Evolutionary conservation across 352 stramenopile genomes (phyloP).

Genomic region (Phytophthora pini): DNA sequence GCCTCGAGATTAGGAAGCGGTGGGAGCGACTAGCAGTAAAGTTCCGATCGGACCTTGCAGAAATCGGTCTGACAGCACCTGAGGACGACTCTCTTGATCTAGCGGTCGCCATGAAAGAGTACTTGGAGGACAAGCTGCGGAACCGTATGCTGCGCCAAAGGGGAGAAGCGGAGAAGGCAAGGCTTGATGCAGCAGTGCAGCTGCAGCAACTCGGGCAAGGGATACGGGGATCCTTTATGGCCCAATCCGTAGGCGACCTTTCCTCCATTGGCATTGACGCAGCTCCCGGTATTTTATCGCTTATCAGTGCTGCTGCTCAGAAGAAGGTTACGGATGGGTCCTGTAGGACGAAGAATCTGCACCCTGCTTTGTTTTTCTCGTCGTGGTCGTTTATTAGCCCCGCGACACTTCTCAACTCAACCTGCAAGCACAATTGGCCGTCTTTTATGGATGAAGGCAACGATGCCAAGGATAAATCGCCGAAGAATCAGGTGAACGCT

Average conservation of each 20-base stretch:
- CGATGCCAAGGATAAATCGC: slow-evolving; percentile 35
- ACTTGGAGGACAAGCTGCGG: slow-evolving; percentile 60
- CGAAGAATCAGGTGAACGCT: slow-evolving; percentile 16
- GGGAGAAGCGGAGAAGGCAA: slow-evolving; percentile 32
- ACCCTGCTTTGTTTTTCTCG: slow-evolving; percentile 86
- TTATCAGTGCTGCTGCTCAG: slow-evolving; percentile 11
- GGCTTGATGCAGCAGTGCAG: slow-evolving; percentile 35
- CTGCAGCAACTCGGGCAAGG: slow-evolving; percentile 32
- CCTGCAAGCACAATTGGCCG: slow-evolving; percentile 87
- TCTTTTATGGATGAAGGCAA: slow-evolving; percentile 66
- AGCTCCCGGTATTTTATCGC: slow-evolving; percentile 1
- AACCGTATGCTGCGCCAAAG: slow-evolving; percentile 33
- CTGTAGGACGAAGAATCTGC: slow-evolving; percentile 70
- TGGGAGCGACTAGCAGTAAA: slow-evolving; percentile 55
- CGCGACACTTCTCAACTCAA: slow-evolving; percentile 60
- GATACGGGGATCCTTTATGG: slow-evolving; percentile 1
- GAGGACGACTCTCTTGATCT: slow-evolving; percentile 58
- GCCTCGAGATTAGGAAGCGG: slow-evolving; percentile 71
- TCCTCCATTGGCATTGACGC: slow-evolving; percentile 4
- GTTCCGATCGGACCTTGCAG: slow-evolving; percentile 39
- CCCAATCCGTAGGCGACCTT: slow-evolving; percentile 1
- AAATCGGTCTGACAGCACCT: slow-evolving; percentile 27
- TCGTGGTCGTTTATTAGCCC: slow-evolving; percentile 84
- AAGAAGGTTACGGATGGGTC: slow-evolving; percentile 24
- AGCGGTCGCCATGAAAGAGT: slow-evolving; percentile 57